phyloP scores from a whole-genome alignment of 441 rosid species.

The Gossypium schwendimanii region DNA sequence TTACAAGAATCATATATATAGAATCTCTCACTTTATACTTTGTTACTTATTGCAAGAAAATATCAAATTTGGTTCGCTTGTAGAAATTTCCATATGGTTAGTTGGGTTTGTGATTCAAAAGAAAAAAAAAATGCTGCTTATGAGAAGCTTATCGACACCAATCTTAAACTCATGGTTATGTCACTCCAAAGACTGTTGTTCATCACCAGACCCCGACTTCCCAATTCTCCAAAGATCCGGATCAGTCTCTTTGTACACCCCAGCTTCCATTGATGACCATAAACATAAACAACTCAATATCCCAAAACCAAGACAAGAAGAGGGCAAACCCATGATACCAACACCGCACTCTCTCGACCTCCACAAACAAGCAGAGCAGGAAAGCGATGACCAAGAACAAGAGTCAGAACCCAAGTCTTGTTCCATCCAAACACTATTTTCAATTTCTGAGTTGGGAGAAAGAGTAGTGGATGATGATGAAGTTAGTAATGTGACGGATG shows the following conservation, averaged over 20 bases:
- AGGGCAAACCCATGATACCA: not conserved
- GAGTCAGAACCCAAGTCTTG: slow-evolving; percentile 11
- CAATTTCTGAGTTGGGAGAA: slow-evolving; percentile 19
- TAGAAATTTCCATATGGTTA: not conserved
- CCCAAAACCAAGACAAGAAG: not conserved
- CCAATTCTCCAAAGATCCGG: slow-evolving; percentile 25
- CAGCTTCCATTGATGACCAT: slow-evolving; percentile 19
- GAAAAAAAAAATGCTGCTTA: slow-evolving; percentile 40
- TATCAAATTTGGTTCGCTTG: not conserved
- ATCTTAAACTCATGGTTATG: slow-evolving; percentile 45
- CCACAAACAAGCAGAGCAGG: not conserved
- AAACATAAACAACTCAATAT: slow-evolving; percentile 24
- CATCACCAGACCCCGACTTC: slow-evolving; percentile 31
- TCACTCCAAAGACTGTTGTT: slow-evolving; percentile 28
- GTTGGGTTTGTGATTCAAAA: not conserved
- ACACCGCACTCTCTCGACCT: not conserved
- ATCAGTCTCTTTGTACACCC: slow-evolving; percentile 23
- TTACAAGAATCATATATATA: no score
- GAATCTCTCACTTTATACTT: not conserved
- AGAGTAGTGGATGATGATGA: slow-evolving; percentile 22
- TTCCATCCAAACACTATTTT: not conserved
- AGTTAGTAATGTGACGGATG: slow-evolving; percentile 11
- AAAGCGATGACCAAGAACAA: slow-evolving; percentile 38
- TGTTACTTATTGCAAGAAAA: not conserved
- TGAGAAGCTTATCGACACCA: slow-evolving; percentile 67